phyloP scores from a whole-genome alignment of 768 basidiomycete genomes.

The Boletus rubescentipes region DNA sequence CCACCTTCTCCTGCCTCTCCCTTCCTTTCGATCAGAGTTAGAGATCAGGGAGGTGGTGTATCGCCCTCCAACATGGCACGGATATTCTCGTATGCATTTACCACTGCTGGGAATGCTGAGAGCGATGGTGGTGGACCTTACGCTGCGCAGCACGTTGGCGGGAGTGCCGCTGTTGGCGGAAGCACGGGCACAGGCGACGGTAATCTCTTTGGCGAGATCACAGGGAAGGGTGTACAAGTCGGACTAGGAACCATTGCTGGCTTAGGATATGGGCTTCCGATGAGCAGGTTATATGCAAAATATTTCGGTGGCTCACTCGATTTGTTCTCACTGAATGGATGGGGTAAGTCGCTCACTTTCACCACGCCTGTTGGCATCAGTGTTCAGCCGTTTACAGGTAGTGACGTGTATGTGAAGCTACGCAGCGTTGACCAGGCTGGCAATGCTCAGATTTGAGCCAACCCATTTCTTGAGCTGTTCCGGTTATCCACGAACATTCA shows the following conservation, averaged over 20 bases:
- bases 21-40: constrained; percentile 74
- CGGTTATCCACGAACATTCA: background rate
- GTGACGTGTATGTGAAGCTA: constrained; percentile 55
- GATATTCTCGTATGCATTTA: constrained; percentile 92
- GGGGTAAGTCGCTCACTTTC: constrained; percentile 50
- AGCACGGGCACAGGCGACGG: constrained; percentile 40
- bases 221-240: constrained; percentile 71
- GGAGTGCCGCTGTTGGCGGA: constrained; percentile 59
- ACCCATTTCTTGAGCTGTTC: background rate
- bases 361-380: background rate
- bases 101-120: constrained; percentile 64
- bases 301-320: constrained; percentile 89
- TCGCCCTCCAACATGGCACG: constrained; percentile 68
- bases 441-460: constrained; percentile 45
- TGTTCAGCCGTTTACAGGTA: constrained; percentile 31
- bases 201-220: constrained; percentile 74
- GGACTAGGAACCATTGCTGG: constrained; percentile 91
- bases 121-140: constrained; percentile 66
- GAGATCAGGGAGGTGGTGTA: constrained; percentile 88
- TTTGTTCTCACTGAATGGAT: constrained; percentile 77
- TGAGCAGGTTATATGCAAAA: constrained; percentile 74
- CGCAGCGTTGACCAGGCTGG: constrained; percentile 52
- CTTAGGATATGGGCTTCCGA: constrained; percentile 81
- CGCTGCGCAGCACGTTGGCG: constrained; percentile 75
- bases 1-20: constrained; percentile 38